Evolutionary conservation across 495 filamentous ascomycete genomes (phyloP), one percentile per base, ranked within the genome.

Genomic region (Lasiosphaeria miniovina): DNA sequence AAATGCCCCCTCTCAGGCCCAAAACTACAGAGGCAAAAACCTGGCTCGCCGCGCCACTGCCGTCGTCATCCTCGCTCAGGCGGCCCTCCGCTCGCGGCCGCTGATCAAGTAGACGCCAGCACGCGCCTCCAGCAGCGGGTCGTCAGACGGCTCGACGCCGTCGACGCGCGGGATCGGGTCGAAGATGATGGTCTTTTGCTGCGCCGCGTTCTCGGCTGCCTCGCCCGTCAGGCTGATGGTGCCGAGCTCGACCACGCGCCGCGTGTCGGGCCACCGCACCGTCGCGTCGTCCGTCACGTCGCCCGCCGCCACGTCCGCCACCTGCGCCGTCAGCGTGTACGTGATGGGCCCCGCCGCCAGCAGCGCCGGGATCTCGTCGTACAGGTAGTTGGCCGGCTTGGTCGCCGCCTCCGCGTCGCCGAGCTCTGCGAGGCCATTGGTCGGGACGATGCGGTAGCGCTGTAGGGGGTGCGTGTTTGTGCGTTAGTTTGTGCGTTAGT

Each of bases 101-200:
- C 79, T 82, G 36, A 83, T 68, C 43, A 83, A 63, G 69, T 84
- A 83, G 32, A 84, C 63, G 4, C 69, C 74, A 6, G 80, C 78
- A 51, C 80, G 69, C 57, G 79, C 68, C 36, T 83, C 78, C 58
- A 85, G 62, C 60, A 85, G 65, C 54, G 82, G 80, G 71, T 84
- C 82, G 31, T 64, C 75, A 38, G 70, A 74, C 6, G 74, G 57
- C 58, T 83, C 80, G 10, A 85, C 67, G 0, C 81, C 81, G 15
- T 77, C 63, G 32, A 82, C 77, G 36, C 81, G 72, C 3, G 82
- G 80, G 57, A 83, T 76, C 32, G 81, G 80, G 67, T 84, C 80
- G 61, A 82, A 83, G 57, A 83, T 82, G 45, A 80, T 72, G 36
- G 70, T 61, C 69, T 82, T 79, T 71, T 79, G 74, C 70, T 79